Evolutionary conservation across 179 eudicot genomes (phyloP).

Genomic region (Actinidia polygama): DNA sequence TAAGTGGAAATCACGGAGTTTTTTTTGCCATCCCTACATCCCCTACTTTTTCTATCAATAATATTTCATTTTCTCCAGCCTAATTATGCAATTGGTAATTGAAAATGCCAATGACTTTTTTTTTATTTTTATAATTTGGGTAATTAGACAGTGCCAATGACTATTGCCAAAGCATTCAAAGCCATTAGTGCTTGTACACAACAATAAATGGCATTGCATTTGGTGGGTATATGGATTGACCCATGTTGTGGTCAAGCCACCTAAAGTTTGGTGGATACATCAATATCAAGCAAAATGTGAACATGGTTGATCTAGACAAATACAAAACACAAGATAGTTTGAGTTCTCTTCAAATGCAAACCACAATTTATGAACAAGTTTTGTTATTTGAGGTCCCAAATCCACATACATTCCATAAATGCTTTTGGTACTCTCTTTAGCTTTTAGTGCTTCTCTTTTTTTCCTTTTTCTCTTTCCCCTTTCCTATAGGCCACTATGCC

Average conservation of each 20-base stretch:
- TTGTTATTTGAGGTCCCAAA: slow-evolving; percentile 35
- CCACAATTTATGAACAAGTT: slow-evolving; percentile 45
- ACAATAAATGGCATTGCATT: background rate
- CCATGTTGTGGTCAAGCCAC: slow-evolving; percentile 14
- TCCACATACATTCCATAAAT: slow-evolving; percentile 31
- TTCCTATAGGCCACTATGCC: slow-evolving; percentile 37
- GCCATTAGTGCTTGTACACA: background rate
- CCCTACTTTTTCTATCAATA: too few species aligned
- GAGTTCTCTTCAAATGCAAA: slow-evolving; percentile 25
- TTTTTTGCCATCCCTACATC: too few species aligned
- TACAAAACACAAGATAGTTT: slow-evolving; percentile 38
- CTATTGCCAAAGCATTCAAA: background rate
- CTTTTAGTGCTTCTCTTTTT: slow-evolving; percentile 28
- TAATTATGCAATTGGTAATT: too few species aligned
- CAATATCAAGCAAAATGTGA: slow-evolving; percentile 22
- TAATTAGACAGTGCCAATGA: too few species aligned
- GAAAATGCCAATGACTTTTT: too few species aligned
- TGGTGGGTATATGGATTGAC: background rate
- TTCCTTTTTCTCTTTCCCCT: slow-evolving; percentile 22
- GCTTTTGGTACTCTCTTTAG: slow-evolving; percentile 29
- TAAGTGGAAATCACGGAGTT: too few species aligned
- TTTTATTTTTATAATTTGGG: too few species aligned
- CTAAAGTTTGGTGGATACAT: background rate
- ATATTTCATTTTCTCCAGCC: too few species aligned
- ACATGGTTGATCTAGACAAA: background rate